phyloP scores from a whole-genome alignment of 805 yeast genomes.

The Nakazawaea sp. region DNA sequence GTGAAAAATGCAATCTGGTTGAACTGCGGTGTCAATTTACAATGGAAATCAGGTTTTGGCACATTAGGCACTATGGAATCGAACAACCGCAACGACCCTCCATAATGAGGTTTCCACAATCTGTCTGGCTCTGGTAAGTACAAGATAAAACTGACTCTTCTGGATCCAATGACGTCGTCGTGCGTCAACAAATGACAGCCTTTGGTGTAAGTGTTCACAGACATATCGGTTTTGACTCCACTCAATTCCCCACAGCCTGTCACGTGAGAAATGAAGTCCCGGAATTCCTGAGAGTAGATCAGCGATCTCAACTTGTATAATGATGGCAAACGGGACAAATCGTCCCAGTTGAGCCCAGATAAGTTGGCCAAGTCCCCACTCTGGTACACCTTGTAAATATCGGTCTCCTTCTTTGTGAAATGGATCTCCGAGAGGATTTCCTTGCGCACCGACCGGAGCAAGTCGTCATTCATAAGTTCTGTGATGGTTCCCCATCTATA shows the following conservation, averaged over 20 bases:
- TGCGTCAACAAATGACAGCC: constrained; percentile 94
- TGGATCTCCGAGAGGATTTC: constrained; percentile 82
- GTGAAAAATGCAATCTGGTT: constrained; percentile 94
- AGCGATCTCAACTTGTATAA: constrained; percentile 78
- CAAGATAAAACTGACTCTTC: constrained; percentile 87
- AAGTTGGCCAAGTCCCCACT: constrained; percentile 90
- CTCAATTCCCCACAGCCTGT: constrained; percentile 87
- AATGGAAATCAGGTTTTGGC: constrained; percentile 70
- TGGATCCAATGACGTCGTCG: constrained; percentile 95
- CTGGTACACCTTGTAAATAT: constrained; percentile 87
- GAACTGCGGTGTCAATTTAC: constrained; percentile 81
- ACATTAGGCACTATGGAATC: constrained; percentile 86
- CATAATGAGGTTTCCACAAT: constrained; percentile 85
- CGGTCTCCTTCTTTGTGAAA: constrained; percentile 94
- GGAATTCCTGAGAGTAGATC: constrained; percentile 76
- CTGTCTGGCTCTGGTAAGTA: constrained; percentile 91
- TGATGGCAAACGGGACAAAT: constrained; percentile 65
- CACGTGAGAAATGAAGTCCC: constrained; percentile 69
- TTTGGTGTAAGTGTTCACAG: constrained; percentile 82
- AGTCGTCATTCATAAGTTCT: constrained; percentile 65
- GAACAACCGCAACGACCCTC: constrained; percentile 85
- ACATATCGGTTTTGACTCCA: constrained; percentile 88
- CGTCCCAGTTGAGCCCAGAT: constrained; percentile 75
- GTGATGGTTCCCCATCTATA: constrained; percentile 86
- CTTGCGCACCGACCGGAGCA: constrained; percentile 71